These are phyloP conservation scores for Lunularia cruciata DNA, from an alignment of 225 moss, liverwort and hornwort species.

Conservation along the genomic window DNA sequence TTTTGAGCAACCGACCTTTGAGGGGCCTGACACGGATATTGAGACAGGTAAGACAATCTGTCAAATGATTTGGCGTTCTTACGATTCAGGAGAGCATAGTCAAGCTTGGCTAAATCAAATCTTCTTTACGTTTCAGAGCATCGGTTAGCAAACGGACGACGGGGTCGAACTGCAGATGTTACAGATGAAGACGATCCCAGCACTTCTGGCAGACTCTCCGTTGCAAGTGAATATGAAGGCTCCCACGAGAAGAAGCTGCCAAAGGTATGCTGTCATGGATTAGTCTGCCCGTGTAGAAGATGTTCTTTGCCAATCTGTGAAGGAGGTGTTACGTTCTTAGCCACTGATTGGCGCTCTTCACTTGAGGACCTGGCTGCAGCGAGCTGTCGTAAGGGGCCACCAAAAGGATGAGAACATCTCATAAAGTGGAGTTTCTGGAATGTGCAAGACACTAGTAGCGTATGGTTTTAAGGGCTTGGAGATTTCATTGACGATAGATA, in stretches of 20 bases:
- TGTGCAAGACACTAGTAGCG: no score
- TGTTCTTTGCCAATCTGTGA: no score
- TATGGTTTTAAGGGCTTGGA: no score
- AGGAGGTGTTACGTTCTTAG: no score
- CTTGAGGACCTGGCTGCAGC: no score
- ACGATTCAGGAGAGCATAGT: neutral
- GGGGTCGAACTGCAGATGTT: constrained; percentile 65
- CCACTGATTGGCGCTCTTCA: no score
- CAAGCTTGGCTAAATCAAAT: constrained; percentile 4
- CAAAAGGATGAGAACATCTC: no score
- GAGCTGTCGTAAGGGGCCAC: no score
- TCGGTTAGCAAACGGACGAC: constrained; percentile 67
- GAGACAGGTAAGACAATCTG: constrained; percentile 63
- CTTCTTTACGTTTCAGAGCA: constrained; percentile 48
- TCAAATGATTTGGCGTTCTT: no score
- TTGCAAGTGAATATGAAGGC: constrained; percentile 52
- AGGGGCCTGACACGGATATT: constrained; percentile 92
- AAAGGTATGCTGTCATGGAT: constrained; percentile 49
- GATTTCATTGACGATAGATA: no score
- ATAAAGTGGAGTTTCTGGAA: no score
- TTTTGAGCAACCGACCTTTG: constrained; percentile 86
- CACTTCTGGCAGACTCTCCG: constrained; percentile 72
- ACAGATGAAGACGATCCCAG: constrained; percentile 78
- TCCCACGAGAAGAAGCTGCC: constrained; percentile 46
- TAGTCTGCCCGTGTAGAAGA: neutral